Percentiles rank a stretch among this genome's conserved stretches.
These are phyloP conservation scores for Eimeria acervulina DNA, from an alignment of 169 alveolate species.

Conservation along the genomic window DNA sequence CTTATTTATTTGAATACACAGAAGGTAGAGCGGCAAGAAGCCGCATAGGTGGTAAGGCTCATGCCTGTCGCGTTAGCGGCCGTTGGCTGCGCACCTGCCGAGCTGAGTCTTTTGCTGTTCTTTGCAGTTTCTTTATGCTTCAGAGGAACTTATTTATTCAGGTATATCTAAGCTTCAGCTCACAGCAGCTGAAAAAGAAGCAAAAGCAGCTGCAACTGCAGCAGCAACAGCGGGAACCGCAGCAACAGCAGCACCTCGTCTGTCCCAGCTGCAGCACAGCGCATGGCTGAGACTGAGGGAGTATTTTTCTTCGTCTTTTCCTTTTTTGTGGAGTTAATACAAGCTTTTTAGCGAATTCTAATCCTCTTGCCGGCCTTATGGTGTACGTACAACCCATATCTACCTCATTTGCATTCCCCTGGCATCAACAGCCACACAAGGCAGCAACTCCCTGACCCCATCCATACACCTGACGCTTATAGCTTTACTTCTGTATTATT, in stretches of 20 bases:
- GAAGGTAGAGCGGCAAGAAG: neutral
- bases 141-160: neutral
- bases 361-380: neutral
- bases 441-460: neutral
- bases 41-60: neutral
- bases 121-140: neutral
- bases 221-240: neutral
- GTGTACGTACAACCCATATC: neutral
- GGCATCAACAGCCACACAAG: neutral
- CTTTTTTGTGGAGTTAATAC: neutral
- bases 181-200: neutral
- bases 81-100: neutral
- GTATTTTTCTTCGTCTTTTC: neutral
- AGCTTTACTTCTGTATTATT: neutral
- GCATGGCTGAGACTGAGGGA: neutral
- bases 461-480: neutral
- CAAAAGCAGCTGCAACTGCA: slow-evolving; percentile 29
- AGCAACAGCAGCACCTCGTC: slow-evolving; percentile 32
- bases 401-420: neutral
- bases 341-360: neutral
- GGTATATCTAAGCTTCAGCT: neutral
- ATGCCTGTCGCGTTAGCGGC: neutral
- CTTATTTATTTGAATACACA: neutral
- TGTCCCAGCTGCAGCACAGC: slow-evolving; percentile 25
- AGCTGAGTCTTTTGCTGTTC: neutral